Evolutionary conservation across 805 yeast species (phyloP).

Genomic region (Starmera dryadoides): DNA sequence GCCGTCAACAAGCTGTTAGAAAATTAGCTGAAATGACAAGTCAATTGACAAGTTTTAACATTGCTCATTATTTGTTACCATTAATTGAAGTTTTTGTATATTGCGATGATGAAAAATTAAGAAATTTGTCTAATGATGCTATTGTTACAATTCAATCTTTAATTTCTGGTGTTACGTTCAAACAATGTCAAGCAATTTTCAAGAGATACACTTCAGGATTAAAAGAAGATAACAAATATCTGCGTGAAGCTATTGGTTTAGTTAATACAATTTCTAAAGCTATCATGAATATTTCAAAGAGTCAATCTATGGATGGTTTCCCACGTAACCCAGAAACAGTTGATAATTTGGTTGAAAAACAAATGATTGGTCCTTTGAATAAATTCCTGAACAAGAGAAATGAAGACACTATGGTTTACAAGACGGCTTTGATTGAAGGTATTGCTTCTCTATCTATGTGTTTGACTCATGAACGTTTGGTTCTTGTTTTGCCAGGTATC

Average conservation of each 20-base stretch:
- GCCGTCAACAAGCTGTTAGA: constrained; percentile 79
- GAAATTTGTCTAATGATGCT: constrained; percentile 62
- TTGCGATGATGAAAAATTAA: constrained; percentile 47
- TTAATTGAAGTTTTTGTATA: constrained; percentile 75
- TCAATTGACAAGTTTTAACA: constrained; percentile 43
- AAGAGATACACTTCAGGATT: constrained; percentile 55
- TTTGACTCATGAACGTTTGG: constrained; percentile 48
- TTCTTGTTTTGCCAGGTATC: constrained; percentile 66
- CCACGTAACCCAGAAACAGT: constrained; percentile 30
- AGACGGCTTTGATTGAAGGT: constrained; percentile 81
- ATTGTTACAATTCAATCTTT: constrained; percentile 54
- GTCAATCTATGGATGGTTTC: constrained; percentile 22
- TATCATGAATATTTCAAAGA: constrained; percentile 24
- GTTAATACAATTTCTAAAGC: constrained; percentile 52
- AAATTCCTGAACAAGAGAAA: constrained; percentile 56
- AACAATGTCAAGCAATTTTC: constrained; percentile 70
- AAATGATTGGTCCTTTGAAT: constrained; percentile 54
- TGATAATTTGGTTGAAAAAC: constrained; percentile 43
- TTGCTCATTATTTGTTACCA: constrained; percentile 79
- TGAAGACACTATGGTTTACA: constrained; percentile 67
- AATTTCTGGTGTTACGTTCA: constrained; percentile 58
- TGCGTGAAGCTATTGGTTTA: constrained; percentile 53
- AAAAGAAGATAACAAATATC: constrained; percentile 36
- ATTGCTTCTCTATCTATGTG: constrained; percentile 60
- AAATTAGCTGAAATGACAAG: constrained; percentile 45